Base-by-base conservation (phyloP, 2,329 filamentous ascomycete genomes). In the Mycosphaerella sp. region DNA sequence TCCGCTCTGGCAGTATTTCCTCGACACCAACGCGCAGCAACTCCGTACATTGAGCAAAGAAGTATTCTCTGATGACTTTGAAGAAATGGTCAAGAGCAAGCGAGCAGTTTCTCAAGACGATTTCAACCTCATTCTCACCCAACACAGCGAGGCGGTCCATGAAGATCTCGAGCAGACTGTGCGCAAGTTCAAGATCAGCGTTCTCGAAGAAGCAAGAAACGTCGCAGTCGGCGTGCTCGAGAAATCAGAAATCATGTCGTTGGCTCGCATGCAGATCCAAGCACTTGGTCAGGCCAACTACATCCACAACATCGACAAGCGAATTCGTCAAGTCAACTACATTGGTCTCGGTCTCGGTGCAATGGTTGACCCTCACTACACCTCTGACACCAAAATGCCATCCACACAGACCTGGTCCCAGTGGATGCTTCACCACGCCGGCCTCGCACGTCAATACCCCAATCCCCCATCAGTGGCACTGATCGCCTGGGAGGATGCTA, bases 401-500 rank as follows among this genome's bases (percentile, higher is more conserved):
- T 5, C 14, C 42, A 48, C 48, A 36, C n/a, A 12, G 21, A 48
- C 38, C 21, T 41, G 14, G 48, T 11, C 38, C 4, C 49, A 48
- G 7, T 45, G 29, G 14, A 14, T 42, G 21, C 36, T 31, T 11
- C 43, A 43, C 12, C 31, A 21, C n/a, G 34, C 44, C 23, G 44
- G 48, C 43, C 17, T 48, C 26, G 43, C 39, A 21, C 34, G 34
- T 8, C 12, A 41, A 17, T 51, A 41, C 44, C 55, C 55, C 46
- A 45, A 56, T 17, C 55, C 60, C 3, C 62, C 54, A 54, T 62
- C 54, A 49, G 69, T 76, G 0, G 89, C 86, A 0, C 76, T 95
- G 2, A 67, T 72, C 1, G 72, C 76, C 3, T 95, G 91, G 89
- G 75, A 83, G 8, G 87, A 95, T 46, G 79, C 85, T 34, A 88